Base-by-base conservation (phyloP, 1,139 yeast species). In the Yamadazyma sp. region DNA sequence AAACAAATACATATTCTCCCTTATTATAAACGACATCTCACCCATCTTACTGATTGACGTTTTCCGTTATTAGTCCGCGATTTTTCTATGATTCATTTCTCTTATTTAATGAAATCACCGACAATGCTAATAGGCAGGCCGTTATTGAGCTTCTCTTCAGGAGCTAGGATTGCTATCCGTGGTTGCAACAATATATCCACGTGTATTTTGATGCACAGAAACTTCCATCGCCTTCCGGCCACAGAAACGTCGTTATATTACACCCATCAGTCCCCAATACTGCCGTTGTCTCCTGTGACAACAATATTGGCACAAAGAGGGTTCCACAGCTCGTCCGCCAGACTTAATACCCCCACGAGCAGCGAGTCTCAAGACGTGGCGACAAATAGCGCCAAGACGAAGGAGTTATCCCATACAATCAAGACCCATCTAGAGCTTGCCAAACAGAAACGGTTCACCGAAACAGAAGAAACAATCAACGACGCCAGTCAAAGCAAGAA, bases 401-500 rank as follows among this genome's bases (percentile, higher is more conserved):
- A 29, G 23, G 31, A 29, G 23, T n/a, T 28, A 10, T 53, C 62
- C 1, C 47, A 56, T 13, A 54, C 63, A 2, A 55, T 67, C 18
- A 59, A 52, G 29, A 47, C 56, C 2, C 73, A 65, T 38, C 50
- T 67, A 41, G 64, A 65, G 26, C 38, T 56, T 2, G 53, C 70
- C 8, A 56, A 50, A 31, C 35, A 55, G 23, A 59, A 56, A 41
- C 54, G 59, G 37, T 52, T 46, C n/a, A 62, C 58, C 21, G 53
- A 56, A 32, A 59, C 56, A 34, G 62, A 64, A 41, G 71, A 67
- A 43, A 67, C 61, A 36, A 63, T 61, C 47, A 57, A 60, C 31
- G 60, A 63, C 29, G 54, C 57, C 25, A 47, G 39, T 34, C 55
- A 48, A 20, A 53, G 56, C 15, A 56, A 53, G 38, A 59, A 62